Evolutionary conservation across 139 green algal genomes (phyloP), one percentile per base, ranked within the genome.

Genomic region (Edaphochlamys debaryana): DNA sequence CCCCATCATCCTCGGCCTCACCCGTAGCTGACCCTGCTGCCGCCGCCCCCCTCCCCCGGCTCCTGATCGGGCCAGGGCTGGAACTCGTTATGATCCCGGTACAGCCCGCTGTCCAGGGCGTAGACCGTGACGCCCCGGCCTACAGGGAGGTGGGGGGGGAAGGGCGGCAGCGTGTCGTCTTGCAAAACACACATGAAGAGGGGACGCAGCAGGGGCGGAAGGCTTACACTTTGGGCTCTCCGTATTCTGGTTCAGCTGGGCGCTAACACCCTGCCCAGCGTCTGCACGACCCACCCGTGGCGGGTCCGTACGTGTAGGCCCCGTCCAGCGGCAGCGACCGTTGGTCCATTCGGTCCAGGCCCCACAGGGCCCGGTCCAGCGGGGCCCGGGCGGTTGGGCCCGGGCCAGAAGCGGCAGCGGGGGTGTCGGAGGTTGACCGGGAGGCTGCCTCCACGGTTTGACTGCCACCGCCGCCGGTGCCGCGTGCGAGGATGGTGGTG

Each of bases 311-410:
- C 42, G 68, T 9, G 1, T n/a, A n/a, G n/a, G n/a, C n/a, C n/a
- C 76, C 70, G 58, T 96, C 87, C 66, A 96, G 88, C 0, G 94
- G 94, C 50, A 93, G 79, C 2, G 56, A 62, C 38, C 86, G 63
- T 84, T 96, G 93, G 84, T 96, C 93, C 4, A 96, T 50, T 0
- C 93, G 84, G 67, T 96, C 93, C 41, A 96, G 71, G 79, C 91
- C 92, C 93, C 92, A 96, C 66, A 95, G 81, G 0, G 89, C 93
- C 8, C 36, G 52, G 22, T 88, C 78, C 45, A 94, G 71, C 34
- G 78, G 45, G 85, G 94, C 89, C 29, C 36, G 27, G 38, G 93
- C 93, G 2, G 82, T 9, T 9, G 84, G 25, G 54, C 36, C 48
- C 15, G 73, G 58, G 45, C 13, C 11, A 9, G 45, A 13, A 9